Evolutionary conservation across 495 filamentous ascomycete species (phyloP).

Genomic region (Wilcoxina mikolae): DNA sequence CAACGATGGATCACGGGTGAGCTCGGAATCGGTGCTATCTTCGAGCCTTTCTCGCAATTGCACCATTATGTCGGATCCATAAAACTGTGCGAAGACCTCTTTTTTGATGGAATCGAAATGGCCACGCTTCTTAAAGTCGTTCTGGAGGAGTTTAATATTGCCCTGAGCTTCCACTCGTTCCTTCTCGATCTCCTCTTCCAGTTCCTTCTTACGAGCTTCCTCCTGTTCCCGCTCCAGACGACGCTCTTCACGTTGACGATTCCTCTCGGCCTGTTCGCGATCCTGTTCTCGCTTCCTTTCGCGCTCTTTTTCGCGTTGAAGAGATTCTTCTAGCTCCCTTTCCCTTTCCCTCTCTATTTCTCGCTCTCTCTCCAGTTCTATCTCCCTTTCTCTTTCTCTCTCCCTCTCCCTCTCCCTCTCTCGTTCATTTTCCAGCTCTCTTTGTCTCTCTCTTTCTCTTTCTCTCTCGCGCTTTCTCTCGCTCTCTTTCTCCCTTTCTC

Average conservation of each 20-base stretch:
- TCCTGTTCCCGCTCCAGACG: not conserved
- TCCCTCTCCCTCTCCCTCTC: not conserved
- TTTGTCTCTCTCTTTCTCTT: not conserved
- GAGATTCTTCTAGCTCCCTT: not conserved
- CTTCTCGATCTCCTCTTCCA: not conserved
- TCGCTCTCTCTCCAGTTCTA: not conserved
- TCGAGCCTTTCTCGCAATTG: slow-evolving; percentile 41
- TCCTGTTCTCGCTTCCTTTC: not conserved
- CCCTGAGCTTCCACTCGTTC: not conserved
- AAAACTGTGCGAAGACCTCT: slow-evolving; percentile 47
- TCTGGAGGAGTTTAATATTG: not conserved
- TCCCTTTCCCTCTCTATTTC: not conserved
- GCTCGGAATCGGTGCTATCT: slow-evolving; percentile 46
- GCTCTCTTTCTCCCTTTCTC: not conserved
- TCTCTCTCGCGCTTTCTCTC: not conserved
- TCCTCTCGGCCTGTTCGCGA: slow-evolving; percentile 1
- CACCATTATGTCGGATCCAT: slow-evolving; percentile 33
- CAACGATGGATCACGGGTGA: slow-evolving; percentile 49
- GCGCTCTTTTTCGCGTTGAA: not conserved
- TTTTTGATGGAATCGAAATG: slow-evolving; percentile 54
- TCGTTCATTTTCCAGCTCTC: not conserved
- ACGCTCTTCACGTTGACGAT: not conserved
- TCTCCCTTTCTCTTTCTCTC: not conserved
- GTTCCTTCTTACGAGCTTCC: not conserved
- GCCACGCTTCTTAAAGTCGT: slow-evolving; percentile 55